These are phyloP conservation scores for Dioszegia crocea DNA, from an alignment of 768 basidiomycete species.

Conservation along the genomic window DNA sequence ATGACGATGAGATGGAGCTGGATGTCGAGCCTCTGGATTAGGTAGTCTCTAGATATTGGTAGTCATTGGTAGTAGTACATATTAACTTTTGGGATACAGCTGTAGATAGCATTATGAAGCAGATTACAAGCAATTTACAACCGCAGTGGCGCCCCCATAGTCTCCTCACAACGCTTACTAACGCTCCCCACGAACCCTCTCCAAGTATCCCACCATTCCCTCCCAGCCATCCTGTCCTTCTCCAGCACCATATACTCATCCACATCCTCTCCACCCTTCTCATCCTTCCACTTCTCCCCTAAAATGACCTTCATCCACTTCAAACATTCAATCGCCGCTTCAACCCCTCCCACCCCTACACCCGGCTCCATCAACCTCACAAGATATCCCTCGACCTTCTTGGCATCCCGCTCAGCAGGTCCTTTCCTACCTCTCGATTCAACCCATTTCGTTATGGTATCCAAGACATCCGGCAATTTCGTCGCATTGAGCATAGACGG, in stretches of 20 bases:
- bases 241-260: conserved; percentile 36
- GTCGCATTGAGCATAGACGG: conserved; percentile 44
- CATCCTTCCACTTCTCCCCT: conserved; percentile 57
- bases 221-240: conserved; percentile 49
- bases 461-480: conserved; percentile 68
- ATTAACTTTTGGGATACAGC: no score
- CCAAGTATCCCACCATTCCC: conserved; percentile 79
- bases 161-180: conserved; percentile 62
- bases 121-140: conserved; percentile 13
- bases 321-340: conserved; percentile 66
- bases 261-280: conserved; percentile 51
- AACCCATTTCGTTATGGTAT: conserved; percentile 72
- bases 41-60: not conserved
- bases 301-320: conserved; percentile 78
- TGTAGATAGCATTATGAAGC: conserved; percentile 1
- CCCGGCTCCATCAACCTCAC: conserved; percentile 62
- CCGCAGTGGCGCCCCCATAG: conserved; percentile 66
- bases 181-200: conserved; percentile 64
- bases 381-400: conserved; percentile 69
- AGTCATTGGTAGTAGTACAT: no score
- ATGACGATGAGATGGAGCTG: conserved; percentile 57
- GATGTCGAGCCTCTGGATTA: conserved; percentile 71
- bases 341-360: conserved; percentile 62
- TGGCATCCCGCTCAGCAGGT: conserved; percentile 71
- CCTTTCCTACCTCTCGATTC: conserved; percentile 58